A percentile compares a stretch with the other conserved stretches of the same genome.
Conservation (phyloP, 2,329 filamentous ascomycete species). For the Hawksworthiomyces lignivorus region DNA sequence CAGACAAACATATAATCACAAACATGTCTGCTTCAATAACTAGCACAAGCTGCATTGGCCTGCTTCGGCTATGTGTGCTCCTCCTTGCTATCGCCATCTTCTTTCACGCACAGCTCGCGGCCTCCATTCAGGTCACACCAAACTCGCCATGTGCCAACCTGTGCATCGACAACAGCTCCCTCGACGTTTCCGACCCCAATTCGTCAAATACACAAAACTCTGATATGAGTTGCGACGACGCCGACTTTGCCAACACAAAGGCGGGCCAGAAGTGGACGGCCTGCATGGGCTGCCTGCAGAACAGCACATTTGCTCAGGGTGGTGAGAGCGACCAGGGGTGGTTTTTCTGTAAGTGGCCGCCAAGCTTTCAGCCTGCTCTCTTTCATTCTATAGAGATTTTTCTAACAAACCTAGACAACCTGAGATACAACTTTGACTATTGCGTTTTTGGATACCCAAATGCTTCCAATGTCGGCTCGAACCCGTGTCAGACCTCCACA, state of each 20-base stretch:
- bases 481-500: slow-evolving; percentile 42
- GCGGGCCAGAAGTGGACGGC: slow-evolving; percentile 38
- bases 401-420: slow-evolving; percentile 37
- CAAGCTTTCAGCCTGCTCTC: too few species aligned
- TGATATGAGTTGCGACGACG: slow-evolving; percentile 42
- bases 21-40: too few species aligned
- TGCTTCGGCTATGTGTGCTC: too few species aligned
- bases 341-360: slow-evolving; percentile 50
- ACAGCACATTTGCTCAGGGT: slow-evolving; percentile 39
- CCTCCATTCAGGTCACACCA: slow-evolving; percentile 41
- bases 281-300: slow-evolving; percentile 46
- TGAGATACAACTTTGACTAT: slow-evolving; percentile 43
- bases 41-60: too few species aligned
- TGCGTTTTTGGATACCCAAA: slow-evolving; percentile 47
- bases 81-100: background rate
- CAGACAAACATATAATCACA: too few species aligned
- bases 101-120: slow-evolving; percentile 21
- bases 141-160: slow-evolving; percentile 46
- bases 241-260: slow-evolving; percentile 29
- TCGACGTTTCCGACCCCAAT: slow-evolving; percentile 37
- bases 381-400: too few species aligned
- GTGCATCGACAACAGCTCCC: slow-evolving; percentile 35
- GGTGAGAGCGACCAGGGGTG: slow-evolving; percentile 45
- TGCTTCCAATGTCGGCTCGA: slow-evolving; percentile 34
- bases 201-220: slow-evolving; percentile 35